phyloP scores from a whole-genome alignment of 2,329 filamentous ascomycete species.

The Colletotrichum sp. region DNA sequence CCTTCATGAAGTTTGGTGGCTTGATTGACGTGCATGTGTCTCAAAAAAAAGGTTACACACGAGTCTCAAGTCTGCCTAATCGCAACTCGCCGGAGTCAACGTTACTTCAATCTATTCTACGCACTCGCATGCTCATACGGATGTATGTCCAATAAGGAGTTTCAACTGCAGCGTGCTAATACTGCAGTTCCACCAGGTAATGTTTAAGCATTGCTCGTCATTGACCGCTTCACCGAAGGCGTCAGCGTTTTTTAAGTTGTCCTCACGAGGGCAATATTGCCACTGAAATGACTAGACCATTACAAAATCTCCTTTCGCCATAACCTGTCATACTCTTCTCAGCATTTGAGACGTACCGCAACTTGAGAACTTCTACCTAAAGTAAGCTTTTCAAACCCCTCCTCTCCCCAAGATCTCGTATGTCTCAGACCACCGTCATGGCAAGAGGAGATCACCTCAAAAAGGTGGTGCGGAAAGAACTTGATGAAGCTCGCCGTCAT shows the following conservation, averaged over 20 bases:
- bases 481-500: background rate
- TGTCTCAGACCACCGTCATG: background rate
- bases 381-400: background rate
- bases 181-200: background rate
- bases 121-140: accelerated
- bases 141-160: background rate
- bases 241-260: background rate
- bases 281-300: background rate
- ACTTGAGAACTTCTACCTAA: background rate
- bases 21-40: background rate
- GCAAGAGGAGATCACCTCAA: background rate
- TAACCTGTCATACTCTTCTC: background rate
- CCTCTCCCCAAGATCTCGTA: background rate
- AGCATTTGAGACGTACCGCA: background rate
- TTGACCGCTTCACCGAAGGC: background rate
- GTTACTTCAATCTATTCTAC: background rate
- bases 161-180: background rate
- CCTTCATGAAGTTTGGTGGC: background rate
- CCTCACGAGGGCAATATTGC: background rate
- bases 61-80: background rate
- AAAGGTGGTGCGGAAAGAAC: background rate
- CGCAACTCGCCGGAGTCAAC: background rate
- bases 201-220: background rate
- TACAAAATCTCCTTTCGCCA: accelerated
- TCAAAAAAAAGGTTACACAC: background rate